Percentiles rank a stretch among this genome's conserved stretches.
Conservation (phyloP, 2,329 filamentous ascomycete genomes). For the Cordyceps sp. region DNA sequence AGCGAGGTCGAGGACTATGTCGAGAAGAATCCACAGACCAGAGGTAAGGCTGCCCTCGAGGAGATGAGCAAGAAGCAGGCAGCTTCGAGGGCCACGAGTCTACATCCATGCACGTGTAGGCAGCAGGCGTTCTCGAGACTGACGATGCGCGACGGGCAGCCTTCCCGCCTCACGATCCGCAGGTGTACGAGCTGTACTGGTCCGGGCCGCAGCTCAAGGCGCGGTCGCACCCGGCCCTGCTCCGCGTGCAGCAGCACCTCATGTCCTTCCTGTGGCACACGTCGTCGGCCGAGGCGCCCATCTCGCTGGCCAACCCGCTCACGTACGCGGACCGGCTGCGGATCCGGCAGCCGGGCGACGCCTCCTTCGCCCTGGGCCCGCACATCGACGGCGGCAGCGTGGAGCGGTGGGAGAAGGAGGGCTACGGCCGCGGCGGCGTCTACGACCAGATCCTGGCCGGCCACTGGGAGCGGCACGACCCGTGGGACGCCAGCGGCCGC, state of each 20-base stretch:
- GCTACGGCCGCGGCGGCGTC: slow-evolving; percentile 49
- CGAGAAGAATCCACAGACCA: slow-evolving; percentile 41
- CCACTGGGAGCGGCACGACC: slow-evolving; percentile 65
- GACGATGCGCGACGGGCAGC: slow-evolving; percentile 28
- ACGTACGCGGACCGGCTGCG: slow-evolving; percentile 56
- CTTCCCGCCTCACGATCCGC: slow-evolving; percentile 49
- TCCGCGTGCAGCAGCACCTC: slow-evolving; percentile 43
- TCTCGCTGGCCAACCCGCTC: slow-evolving; percentile 38
- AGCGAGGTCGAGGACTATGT: slow-evolving; percentile 48
- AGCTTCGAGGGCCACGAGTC: too few relatives aligned
- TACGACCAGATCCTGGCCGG: slow-evolving; percentile 62
- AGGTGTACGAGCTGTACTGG: slow-evolving; percentile 67
- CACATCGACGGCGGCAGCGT: slow-evolving; percentile 61
- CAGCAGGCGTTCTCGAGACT: too few relatives aligned
- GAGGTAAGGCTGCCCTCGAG: too few relatives aligned
- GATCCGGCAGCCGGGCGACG: slow-evolving; percentile 56
- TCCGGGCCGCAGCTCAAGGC: slow-evolving; percentile 50
- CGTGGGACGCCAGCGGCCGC: slow-evolving; percentile 61
- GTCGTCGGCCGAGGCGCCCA: slow-evolving; percentile 26
- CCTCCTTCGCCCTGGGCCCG: slow-evolving; percentile 53
- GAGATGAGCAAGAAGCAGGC: too few relatives aligned
- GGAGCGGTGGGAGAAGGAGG: slow-evolving; percentile 56
- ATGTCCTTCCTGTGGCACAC: slow-evolving; percentile 44
- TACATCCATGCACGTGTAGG: too few relatives aligned
- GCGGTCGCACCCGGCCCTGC: slow-evolving; percentile 46